Conservation (phyloP, 306 rosid species). For the Vigna trinervia region DNA sequence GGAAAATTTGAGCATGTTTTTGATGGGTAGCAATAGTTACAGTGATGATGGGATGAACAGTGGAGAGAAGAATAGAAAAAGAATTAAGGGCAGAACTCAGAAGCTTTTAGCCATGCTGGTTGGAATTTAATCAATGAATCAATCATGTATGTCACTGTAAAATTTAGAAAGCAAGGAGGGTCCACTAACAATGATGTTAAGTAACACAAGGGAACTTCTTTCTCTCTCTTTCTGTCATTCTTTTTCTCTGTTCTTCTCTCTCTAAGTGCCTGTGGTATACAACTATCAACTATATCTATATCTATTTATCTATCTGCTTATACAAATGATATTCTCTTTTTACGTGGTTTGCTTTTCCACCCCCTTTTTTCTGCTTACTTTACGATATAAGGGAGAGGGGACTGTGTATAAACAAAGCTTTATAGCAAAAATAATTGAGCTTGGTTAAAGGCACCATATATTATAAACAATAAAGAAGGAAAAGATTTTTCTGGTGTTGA, state of each 20-base stretch:
- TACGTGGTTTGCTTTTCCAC: conserved; percentile 48
- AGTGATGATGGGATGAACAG: conserved; percentile 41
- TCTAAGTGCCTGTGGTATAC: conserved; percentile 4
- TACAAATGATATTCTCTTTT: conserved; percentile 66
- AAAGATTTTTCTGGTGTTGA: conserved; percentile 35
- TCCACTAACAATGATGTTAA: conserved; percentile 43
- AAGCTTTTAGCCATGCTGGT: conserved; percentile 55
- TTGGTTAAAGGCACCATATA: conserved; percentile 24
- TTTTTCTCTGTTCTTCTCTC: conserved; percentile 32
- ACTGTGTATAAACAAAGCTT: conserved; percentile 40
- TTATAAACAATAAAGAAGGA: conserved; percentile 12
- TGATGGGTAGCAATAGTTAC: conserved; percentile 34
- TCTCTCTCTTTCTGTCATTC: conserved; percentile 16
- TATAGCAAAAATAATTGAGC: conserved; percentile 42
- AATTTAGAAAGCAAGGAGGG: conserved; percentile 56
- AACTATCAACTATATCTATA: too few relatives aligned
- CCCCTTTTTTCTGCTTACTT: conserved; percentile 55
- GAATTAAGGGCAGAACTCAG: conserved; percentile 15
- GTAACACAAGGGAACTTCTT: conserved; percentile 30
- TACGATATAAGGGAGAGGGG: conserved; percentile 47
- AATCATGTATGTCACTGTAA: conserved; percentile 74
- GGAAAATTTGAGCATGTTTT: conserved; percentile 53
- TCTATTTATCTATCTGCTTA: conserved; percentile 32
- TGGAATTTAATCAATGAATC: conserved; percentile 66
- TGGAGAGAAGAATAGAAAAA: conserved; percentile 2